Percentiles rank a stretch among this genome's conserved stretches.
These are phyloP conservation scores for Boletus subcaerulescens DNA, from an alignment of 768 basidiomycete genomes.

Conservation along the genomic window DNA sequence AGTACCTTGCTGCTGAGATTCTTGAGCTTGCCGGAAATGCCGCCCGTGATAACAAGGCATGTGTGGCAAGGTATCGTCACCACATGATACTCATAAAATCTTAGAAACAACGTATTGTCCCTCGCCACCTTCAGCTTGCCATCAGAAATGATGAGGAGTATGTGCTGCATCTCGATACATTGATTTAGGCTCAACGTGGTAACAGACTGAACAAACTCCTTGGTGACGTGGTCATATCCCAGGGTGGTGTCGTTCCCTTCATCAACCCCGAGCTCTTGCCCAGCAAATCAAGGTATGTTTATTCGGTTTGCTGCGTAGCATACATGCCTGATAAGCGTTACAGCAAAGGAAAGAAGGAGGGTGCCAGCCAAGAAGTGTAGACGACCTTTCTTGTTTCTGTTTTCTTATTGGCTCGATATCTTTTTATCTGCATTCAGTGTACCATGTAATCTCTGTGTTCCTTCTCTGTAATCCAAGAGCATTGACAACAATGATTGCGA, in stretches of 20 bases:
- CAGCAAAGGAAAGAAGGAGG: constrained; percentile 36
- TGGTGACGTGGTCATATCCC: constrained; percentile 84
- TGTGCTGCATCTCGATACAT: constrained; percentile 11
- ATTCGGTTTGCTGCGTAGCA: background rate
- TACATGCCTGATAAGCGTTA: constrained; percentile 4
- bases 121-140: constrained; percentile 88
- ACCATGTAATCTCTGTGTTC: constrained; percentile 24
- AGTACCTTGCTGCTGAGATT: constrained; percentile 91
- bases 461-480: constrained; percentile 14
- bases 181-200: background rate
- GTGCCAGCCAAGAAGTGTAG: constrained; percentile 32
- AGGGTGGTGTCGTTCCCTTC: constrained; percentile 82
- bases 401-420: constrained; percentile 22
- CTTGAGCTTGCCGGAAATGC: constrained; percentile 90
- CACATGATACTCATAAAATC: background rate
- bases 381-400: background rate
- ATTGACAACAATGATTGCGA: background rate
- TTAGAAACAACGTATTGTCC: constrained; percentile 90
- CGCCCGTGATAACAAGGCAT: constrained; percentile 39
- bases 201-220: constrained; percentile 72
- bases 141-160: constrained; percentile 90
- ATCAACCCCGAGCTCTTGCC: constrained; percentile 47
- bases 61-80: background rate
- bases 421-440: constrained; percentile 30
- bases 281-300: constrained; percentile 28